These are phyloP conservation scores for Gentiana straminea DNA, from an alignment of 257 asterid genomes.

Conservation along the genomic window DNA sequence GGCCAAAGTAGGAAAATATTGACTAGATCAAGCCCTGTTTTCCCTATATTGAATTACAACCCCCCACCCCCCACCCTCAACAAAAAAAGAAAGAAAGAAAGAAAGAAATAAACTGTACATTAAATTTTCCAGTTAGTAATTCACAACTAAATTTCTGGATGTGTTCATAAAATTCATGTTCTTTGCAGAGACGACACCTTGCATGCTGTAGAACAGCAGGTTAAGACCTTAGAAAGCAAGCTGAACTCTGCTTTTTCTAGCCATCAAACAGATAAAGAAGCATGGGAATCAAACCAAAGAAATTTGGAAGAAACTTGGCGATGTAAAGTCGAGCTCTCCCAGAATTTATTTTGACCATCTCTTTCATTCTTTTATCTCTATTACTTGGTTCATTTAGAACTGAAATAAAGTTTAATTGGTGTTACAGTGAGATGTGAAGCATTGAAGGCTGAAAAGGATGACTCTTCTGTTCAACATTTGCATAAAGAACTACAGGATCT, in stretches of 20 bases:
- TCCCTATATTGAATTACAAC: no score
- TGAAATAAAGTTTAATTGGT: slow-evolving; percentile 1
- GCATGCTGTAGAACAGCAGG: slow-evolving; percentile 45
- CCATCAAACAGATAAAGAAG: slow-evolving; percentile 71
- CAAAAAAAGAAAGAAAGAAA: no score
- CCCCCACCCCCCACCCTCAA: no score
- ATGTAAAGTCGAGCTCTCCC: slow-evolving; percentile 31
- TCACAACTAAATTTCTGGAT: slow-evolving; percentile 8
- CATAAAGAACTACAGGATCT: slow-evolving; percentile 64
- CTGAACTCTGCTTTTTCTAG: slow-evolving; percentile 58
- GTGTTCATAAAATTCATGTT: slow-evolving; percentile 14
- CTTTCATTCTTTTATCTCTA: slow-evolving; percentile 3
- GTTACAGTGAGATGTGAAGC: slow-evolving; percentile 73
- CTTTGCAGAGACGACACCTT: slow-evolving; percentile 75
- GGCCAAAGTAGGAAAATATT: no score
- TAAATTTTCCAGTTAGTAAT: neutral
- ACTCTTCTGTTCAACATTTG: slow-evolving; percentile 31
- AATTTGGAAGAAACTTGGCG: slow-evolving; percentile 93
- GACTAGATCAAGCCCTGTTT: no score
- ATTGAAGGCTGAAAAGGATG: slow-evolving; percentile 51
- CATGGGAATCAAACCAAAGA: slow-evolving; percentile 74
- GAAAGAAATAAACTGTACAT: neutral
- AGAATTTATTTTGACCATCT: slow-evolving; percentile 5
- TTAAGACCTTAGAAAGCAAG: slow-evolving; percentile 58
- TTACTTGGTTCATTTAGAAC: neutral